Evolutionary conservation across 306 rosid genomes (phyloP).

Genomic region (Rosa persica): DNA sequence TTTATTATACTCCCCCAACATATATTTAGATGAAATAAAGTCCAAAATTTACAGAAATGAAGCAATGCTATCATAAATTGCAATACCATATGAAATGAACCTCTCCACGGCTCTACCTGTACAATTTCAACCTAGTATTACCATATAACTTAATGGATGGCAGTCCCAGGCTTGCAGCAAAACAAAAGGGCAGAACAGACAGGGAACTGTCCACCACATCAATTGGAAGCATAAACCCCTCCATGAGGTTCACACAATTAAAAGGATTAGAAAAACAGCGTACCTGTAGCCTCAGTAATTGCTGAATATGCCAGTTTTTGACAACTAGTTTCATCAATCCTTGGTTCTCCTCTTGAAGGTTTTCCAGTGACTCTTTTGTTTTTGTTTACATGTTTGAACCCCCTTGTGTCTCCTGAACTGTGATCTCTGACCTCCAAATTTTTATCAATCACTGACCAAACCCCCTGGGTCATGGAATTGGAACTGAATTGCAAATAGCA

Average conservation of each 20-base stretch:
- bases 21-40: neutral
- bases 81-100: neutral
- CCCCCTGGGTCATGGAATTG: conserved; percentile 55
- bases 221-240: neutral
- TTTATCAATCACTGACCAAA: conserved; percentile 77
- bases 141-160: neutral
- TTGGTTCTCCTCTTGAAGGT: conserved; percentile 41
- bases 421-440: conserved; percentile 37
- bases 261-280: conserved; percentile 15
- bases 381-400: conserved; percentile 29
- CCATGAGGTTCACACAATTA: neutral
- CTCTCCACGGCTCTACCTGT: neutral
- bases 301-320: conserved; percentile 70
- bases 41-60: neutral
- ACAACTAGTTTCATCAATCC: conserved; percentile 38
- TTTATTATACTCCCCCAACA: neutral
- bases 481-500: conserved; percentile 55
- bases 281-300: conserved; percentile 71
- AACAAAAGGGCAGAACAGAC: neutral
- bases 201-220: neutral
- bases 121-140: neutral
- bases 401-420: conserved; percentile 39
- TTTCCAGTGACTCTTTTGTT: conserved; percentile 50
- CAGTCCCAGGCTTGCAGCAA: neutral
- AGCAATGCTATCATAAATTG: neutral